Conservation (phyloP, 1,139 yeast genomes). For the Zygosaccharomyces sapae region DNA sequence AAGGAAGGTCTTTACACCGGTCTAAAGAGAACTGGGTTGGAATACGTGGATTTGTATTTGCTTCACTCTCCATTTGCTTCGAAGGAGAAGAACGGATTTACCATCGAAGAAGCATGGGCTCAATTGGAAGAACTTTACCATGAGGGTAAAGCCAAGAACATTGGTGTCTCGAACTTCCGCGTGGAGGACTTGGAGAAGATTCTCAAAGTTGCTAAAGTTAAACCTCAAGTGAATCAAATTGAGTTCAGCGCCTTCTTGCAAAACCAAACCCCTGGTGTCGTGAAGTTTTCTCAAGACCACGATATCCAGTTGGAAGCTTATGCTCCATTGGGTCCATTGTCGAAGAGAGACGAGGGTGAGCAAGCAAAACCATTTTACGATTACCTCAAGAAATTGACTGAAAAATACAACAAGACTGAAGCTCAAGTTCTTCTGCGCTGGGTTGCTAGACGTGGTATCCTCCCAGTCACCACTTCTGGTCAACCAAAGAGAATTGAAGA, state of each 20-base stretch:
- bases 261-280: conserved; percentile 65
- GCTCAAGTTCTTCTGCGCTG: conserved; percentile 67
- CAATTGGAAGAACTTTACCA: conserved; percentile 44
- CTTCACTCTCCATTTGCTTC: conserved; percentile 60
- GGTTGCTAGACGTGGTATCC: conserved; percentile 57
- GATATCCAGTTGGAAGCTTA: conserved; percentile 61
- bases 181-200: conserved; percentile 48
- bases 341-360: conserved; percentile 31
- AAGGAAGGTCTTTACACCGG: conserved; percentile 47
- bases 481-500: conserved; percentile 54
- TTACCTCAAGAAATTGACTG: conserved; percentile 43
- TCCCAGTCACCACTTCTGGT: conserved; percentile 72
- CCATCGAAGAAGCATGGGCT: conserved; percentile 54
- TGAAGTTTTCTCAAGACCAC: conserved; percentile 49
- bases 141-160: conserved; percentile 50
- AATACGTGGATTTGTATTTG: conserved; percentile 66
- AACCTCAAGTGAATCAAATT: conserved; percentile 66
- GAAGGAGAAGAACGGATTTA: conserved; percentile 42
- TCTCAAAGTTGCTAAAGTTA: conserved; percentile 42
- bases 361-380: conserved; percentile 38
- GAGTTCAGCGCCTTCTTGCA: conserved; percentile 68
- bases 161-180: conserved; percentile 63
- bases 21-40: conserved; percentile 48
- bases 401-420: conserved; percentile 53
- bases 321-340: conserved; percentile 54